Conservation (phyloP, 2,329 filamentous ascomycete species). For the Trichoderma pleuroti region DNA sequence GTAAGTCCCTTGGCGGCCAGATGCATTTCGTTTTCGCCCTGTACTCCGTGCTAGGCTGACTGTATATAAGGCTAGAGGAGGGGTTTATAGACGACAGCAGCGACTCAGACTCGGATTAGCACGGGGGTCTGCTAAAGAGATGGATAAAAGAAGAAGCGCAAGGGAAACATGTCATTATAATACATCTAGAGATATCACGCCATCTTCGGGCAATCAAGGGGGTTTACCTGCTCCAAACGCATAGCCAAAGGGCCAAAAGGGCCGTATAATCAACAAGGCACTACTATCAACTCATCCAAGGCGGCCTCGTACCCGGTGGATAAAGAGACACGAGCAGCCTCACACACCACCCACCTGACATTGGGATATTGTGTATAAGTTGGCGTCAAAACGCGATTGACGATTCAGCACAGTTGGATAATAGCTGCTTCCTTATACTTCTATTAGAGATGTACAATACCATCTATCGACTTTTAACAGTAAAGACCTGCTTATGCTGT, state of each 20-base stretch:
- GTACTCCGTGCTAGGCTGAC: not conserved
- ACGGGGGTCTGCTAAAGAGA: not conserved
- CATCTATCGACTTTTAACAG: not conserved
- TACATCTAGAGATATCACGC: not conserved
- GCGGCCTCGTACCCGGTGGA: not conserved
- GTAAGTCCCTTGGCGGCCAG: constrained; percentile 36
- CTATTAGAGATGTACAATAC: not conserved
- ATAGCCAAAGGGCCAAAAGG: not conserved
- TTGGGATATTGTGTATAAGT: not conserved
- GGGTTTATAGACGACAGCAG: constrained; percentile 43
- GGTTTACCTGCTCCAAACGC: not conserved
- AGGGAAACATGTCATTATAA: not conserved
- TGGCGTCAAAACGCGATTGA: not conserved
- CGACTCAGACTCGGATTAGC: constrained; percentile 36
- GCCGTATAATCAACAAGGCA: not conserved
- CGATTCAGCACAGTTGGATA: not conserved
- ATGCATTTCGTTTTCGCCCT: not conserved
- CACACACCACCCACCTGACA: not conserved
- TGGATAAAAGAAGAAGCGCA: not conserved
- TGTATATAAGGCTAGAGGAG: constrained; percentile 35
- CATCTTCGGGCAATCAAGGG: not conserved
- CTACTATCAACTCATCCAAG: not conserved
- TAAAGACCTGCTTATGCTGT: not conserved
- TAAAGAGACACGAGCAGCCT: not conserved
- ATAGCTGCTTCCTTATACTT: not conserved